Evolutionary conservation across 2,329 filamentous ascomycete genomes (phyloP).

Genomic region (Penicillium sp.): DNA sequence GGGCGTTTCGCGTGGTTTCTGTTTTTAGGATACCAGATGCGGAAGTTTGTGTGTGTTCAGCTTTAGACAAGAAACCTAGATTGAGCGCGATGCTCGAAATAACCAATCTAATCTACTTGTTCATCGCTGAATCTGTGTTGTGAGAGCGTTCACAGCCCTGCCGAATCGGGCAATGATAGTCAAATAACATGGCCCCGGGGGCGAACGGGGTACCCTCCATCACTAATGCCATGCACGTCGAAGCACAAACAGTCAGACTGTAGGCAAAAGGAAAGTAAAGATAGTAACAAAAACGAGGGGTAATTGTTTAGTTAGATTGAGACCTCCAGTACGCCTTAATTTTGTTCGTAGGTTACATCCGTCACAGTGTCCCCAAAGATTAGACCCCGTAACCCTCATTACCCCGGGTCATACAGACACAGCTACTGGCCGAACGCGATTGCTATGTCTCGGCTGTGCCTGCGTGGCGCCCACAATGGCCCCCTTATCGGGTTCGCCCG

Average conservation of each 20-base stretch:
- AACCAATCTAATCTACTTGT: not conserved
- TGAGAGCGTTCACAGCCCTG: not conserved
- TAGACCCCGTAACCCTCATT: not conserved
- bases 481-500: not conserved
- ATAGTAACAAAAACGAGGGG: not conserved
- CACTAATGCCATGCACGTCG: slow-evolving; percentile 8
- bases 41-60: not conserved
- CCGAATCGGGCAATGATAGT: slow-evolving; percentile 1
- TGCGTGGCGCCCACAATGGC: not conserved
- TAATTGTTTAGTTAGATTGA: not conserved
- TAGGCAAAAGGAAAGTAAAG: not conserved
- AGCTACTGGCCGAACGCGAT: slow-evolving; percentile 13
- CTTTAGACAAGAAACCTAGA: not conserved
- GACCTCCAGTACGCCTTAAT: not conserved
- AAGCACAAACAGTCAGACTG: not conserved
- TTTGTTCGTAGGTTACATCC: slow-evolving; percentile 5
- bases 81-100: not conserved
- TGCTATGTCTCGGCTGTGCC: slow-evolving; percentile 11
- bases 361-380: not conserved
- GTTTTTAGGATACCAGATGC: slow-evolving; percentile 11
- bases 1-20: slow-evolving; percentile 7
- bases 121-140: not conserved
- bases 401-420: not conserved
- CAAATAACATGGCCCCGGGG: not conserved
- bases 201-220: not conserved